These are phyloP conservation scores for Venturia pyrina DNA, from an alignment of 2,329 filamentous ascomycete genomes.

Conservation along the genomic window DNA sequence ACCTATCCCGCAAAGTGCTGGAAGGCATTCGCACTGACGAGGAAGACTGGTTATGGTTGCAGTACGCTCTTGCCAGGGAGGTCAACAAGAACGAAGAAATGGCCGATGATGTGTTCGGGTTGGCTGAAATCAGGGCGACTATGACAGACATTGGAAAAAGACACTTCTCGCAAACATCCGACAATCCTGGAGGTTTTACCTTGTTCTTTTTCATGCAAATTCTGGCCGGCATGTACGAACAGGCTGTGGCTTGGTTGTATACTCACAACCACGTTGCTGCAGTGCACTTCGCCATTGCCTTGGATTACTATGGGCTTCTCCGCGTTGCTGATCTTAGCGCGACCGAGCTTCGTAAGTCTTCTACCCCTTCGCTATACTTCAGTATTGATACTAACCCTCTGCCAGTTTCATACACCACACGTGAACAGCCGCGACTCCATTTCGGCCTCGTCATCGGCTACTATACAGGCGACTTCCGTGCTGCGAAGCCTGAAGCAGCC, in stretches of 20 bases:
- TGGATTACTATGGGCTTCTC: constrained; percentile 82
- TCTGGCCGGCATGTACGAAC: constrained; percentile 85
- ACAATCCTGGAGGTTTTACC: constrained; percentile 69
- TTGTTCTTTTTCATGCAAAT: constrained; percentile 92
- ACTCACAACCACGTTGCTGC: constrained; percentile 86
- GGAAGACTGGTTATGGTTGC: constrained; percentile 59
- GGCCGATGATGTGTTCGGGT: constrained; percentile 51
- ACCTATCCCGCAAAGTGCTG: constrained; percentile 46
- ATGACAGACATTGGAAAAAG: constrained; percentile 83
- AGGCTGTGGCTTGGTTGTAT: constrained; percentile 85
- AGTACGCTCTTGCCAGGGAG: constrained; percentile 53
- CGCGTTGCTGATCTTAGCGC: constrained; percentile 74
- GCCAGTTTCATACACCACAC: constrained; percentile 47
- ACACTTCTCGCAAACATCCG: constrained; percentile 73
- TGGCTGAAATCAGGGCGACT: constrained; percentile 63
- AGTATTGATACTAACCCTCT: constrained; percentile 16
- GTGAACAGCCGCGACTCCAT: constrained; percentile 72
- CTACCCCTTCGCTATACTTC: constrained; percentile 3
- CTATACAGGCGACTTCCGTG: constrained; percentile 93
- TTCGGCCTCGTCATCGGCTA: constrained; percentile 89
- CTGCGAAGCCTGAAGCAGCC: constrained; percentile 77
- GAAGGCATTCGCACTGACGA: constrained; percentile 49
- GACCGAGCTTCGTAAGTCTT: constrained; percentile 53
- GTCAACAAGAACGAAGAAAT: constrained; percentile 51
- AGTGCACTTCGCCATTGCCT: constrained; percentile 84